These are phyloP conservation scores for Saccharomycopsis malanga DNA, from an alignment of 805 yeast species.

Conservation along the genomic window DNA sequence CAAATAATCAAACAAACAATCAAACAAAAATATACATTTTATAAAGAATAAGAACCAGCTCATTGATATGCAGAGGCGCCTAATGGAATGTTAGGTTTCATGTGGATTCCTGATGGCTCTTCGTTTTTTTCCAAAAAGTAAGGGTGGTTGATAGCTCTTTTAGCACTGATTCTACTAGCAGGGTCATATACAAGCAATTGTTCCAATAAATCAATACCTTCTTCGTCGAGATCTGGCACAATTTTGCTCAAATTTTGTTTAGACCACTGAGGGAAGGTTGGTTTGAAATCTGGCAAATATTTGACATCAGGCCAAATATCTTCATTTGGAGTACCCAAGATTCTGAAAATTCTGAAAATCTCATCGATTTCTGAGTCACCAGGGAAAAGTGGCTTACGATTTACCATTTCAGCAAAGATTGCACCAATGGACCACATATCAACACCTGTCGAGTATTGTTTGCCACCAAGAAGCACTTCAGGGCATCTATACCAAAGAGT, in stretches of 20 bases:
- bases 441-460: slow-evolving; percentile 95
- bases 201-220: slow-evolving; percentile 78
- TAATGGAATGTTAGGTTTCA: slow-evolving; percentile 26
- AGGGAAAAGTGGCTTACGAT: slow-evolving; percentile 90
- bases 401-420: slow-evolving; percentile 96
- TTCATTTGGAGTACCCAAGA: slow-evolving; percentile 91
- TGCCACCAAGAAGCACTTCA: slow-evolving; percentile 90
- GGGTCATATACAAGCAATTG: slow-evolving; percentile 87
- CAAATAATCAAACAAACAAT: no score
- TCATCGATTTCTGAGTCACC: slow-evolving; percentile 98
- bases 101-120: slow-evolving; percentile 24
- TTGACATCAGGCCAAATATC: slow-evolving; percentile 93
- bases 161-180: slow-evolving; percentile 87
- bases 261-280: slow-evolving; percentile 87
- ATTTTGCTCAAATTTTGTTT: slow-evolving; percentile 50
- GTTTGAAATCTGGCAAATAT: slow-evolving; percentile 85
- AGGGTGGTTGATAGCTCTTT: slow-evolving; percentile 84
- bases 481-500: slow-evolving; percentile 98
- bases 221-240: slow-evolving; percentile 64
- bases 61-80: slow-evolving; percentile 22
- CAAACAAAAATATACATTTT: no score
- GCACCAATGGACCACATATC: slow-evolving; percentile 99
- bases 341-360: slow-evolving; percentile 84
- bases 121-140: slow-evolving; percentile 56
- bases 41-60: no score